Base-by-base conservation (phyloP, 768 basidiomycete species). In the Kwoniella dejecticola region DNA sequence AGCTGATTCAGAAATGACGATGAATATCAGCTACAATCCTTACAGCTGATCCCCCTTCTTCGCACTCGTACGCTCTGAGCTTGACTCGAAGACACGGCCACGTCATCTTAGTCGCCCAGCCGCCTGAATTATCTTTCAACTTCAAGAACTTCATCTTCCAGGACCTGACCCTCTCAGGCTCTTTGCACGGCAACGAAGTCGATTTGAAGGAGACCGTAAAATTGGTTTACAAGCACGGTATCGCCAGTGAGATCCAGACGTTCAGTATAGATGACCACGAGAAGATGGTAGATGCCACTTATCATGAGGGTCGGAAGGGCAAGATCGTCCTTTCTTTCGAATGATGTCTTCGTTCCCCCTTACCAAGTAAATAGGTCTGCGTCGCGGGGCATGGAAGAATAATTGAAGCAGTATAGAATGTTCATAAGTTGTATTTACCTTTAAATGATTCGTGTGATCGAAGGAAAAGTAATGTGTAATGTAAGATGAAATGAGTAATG, bases 101-200 rank as follows among this genome's bases (percentile, higher is more conserved):
- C 11, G n/a, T 68, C 33, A 58, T 68, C 19, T 21, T 64, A 19
- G 63, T 64, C n/a, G 53, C 63, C 21, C 60, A 53, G 21, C 63
- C 63, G 1, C 67, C 59, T 2, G 36, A 52, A 31, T 12, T 59
- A 27, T 30, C 36, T 6, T 57, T 68, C 31, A 17, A 58, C 10
- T 54, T 49, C 52, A 44, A 21, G 11, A 56, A 65, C 19, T 56
- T 68, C 56, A 65, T 68, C 17, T 62, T 64, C 52, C 40, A 52
- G 30, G 57, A 65, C n/a, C 10, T 65, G 12, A 59, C 56, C 2
- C 11, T 68, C 1, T 45, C 59, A 5, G 67, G 63, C 6, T 58
- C 55, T 12, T 27, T 60, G 42, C 57, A 68, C 33, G 67, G 67
- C 0, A 59, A 54, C 36, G 60, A 44, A 29, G 21, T 38, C 11